Conservation (phyloP, 805 yeast genomes). For the Ogataea parapolymorpha region DNA sequence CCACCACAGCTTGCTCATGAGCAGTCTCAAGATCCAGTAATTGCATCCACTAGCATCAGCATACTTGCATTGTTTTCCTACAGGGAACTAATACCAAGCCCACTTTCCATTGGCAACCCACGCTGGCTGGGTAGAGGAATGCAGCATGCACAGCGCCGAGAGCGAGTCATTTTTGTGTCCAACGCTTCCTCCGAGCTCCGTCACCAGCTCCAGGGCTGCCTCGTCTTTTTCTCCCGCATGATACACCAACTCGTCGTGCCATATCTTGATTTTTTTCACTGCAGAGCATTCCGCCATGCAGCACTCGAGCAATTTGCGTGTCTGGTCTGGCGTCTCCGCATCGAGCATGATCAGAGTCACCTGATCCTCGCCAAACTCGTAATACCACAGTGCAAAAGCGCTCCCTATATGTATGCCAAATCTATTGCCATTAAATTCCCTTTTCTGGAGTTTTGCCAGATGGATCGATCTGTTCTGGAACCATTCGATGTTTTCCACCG, state of each 20-base stretch:
- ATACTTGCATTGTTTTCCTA: neutral
- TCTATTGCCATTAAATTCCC: conserved; percentile 1
- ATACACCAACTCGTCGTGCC: conserved; percentile 27
- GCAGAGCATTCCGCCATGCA: conserved; percentile 11
- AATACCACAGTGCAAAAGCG: conserved; percentile 42
- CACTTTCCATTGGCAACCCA: conserved; percentile 29
- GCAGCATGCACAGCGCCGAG: conserved; percentile 20
- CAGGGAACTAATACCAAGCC: conserved; percentile 24
- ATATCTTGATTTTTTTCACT: conserved; percentile 19
- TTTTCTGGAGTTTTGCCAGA: conserved; percentile 4
- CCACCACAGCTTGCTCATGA: conserved; percentile 11
- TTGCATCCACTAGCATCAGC: conserved; percentile 3
- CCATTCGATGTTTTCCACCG: conserved; percentile 37
- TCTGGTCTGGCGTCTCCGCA: conserved; percentile 11
- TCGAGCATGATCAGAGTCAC: conserved; percentile 20
- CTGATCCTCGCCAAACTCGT: conserved; percentile 26
- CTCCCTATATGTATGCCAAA: conserved; percentile 14
- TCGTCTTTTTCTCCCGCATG: conserved; percentile 6
- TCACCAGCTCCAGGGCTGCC: conserved; percentile 9
- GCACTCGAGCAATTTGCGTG: conserved; percentile 14
- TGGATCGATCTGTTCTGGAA: conserved; percentile 36
- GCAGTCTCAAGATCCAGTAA: conserved; percentile 19
- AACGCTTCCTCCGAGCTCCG: conserved; percentile 15
- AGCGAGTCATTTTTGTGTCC: conserved; percentile 20
- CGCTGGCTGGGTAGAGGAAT: conserved; percentile 10